phyloP scores from a whole-genome alignment of 1,139 yeast species.

The Hanseniaspora uvarum region DNA sequence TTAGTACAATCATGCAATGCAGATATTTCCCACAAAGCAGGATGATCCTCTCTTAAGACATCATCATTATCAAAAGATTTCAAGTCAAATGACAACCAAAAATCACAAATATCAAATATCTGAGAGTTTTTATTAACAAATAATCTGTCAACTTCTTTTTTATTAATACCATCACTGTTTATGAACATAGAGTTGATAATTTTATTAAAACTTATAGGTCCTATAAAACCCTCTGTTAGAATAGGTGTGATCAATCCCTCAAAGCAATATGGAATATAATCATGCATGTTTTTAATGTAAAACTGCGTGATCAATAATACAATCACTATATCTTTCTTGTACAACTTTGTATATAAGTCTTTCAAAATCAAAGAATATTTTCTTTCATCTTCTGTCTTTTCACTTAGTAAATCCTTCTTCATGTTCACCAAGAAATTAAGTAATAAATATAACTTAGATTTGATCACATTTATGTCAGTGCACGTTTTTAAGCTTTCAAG shows the following conservation, averaged over 20 bases:
- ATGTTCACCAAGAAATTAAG: slow-evolving; percentile 2
- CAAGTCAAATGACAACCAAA: slow-evolving; percentile 10
- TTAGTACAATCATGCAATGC: background rate
- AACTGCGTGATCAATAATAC: slow-evolving; percentile 1
- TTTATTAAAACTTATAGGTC: slow-evolving; percentile 8
- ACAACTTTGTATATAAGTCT: background rate
- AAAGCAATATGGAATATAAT: background rate
- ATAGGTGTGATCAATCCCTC: background rate
- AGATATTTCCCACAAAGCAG: slow-evolving; percentile 5
- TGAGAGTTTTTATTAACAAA: background rate
- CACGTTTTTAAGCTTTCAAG: background rate
- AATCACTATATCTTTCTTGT: slow-evolving; percentile 7
- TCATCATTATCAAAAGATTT: background rate
- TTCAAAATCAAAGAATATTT: background rate
- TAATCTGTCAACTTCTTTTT: background rate
- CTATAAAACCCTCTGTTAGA: slow-evolving; percentile 5
- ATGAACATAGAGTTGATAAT: background rate
- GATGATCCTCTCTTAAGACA: background rate
- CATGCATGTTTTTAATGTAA: slow-evolving; percentile 3
- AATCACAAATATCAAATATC: slow-evolving; percentile 12
- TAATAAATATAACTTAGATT: slow-evolving; percentile 3
- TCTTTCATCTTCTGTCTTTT: background rate
- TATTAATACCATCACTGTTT: background rate
- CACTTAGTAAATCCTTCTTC: background rate
- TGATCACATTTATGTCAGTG: background rate